phyloP scores from a whole-genome alignment of 371 early-diverging fungal genomes.

The Mucor lusitanicus region DNA sequence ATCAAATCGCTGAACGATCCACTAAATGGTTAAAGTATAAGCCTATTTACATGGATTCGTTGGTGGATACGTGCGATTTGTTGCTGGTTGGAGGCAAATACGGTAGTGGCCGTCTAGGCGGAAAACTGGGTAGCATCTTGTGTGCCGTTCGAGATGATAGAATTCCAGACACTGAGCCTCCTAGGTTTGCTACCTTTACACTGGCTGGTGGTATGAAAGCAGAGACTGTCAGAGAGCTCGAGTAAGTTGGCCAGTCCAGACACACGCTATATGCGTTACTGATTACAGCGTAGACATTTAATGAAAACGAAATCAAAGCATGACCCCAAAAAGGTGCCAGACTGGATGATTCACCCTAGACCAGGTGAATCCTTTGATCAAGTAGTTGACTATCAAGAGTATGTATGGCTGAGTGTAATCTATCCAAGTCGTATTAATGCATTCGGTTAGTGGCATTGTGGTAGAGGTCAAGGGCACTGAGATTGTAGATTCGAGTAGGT shows the following conservation, averaged over 20 bases:
- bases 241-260: constrained; percentile 19
- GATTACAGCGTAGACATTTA: background rate
- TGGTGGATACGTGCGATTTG: constrained; percentile 73
- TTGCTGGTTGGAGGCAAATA: constrained; percentile 66
- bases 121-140: constrained; percentile 63
- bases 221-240: constrained; percentile 52
- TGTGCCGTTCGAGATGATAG: constrained; percentile 70
- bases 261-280: background rate
- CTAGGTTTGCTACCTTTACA: constrained; percentile 60
- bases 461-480: constrained; percentile 72
- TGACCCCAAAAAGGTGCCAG: constrained; percentile 50
- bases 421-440: background rate
- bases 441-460: constrained; percentile 53
- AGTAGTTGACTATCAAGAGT: constrained; percentile 58
- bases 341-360: constrained; percentile 60
- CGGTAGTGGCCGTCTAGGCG: constrained; percentile 68
- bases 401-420: constrained; percentile 3
- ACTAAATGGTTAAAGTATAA: constrained; percentile 77
- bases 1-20: constrained; percentile 53
- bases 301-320: constrained; percentile 26
- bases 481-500: constrained; percentile 38
- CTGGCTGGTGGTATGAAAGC: constrained; percentile 68
- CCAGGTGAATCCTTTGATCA: constrained; percentile 68
- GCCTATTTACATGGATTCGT: constrained; percentile 71
- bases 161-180: constrained; percentile 20